A percentile compares a stretch with the other conserved stretches of the same genome.
These are phyloP conservation scores for Ustilago bromivora DNA, from an alignment of 1,284 basidiomycete genomes.

Conservation along the genomic window DNA sequence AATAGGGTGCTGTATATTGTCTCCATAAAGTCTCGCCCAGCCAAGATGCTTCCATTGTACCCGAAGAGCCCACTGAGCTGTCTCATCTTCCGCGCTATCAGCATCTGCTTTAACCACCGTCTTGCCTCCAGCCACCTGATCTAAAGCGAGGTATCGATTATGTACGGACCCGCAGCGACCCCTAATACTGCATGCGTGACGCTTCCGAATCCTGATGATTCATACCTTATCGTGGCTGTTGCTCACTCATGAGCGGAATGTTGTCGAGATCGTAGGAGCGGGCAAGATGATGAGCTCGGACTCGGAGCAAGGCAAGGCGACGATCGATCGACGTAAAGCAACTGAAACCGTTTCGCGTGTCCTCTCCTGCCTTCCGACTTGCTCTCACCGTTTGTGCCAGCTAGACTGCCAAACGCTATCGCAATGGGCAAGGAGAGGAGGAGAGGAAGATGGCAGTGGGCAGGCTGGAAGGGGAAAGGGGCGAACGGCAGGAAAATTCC, in stretches of 20 bases:
- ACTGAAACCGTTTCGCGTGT: background rate
- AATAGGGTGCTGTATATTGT: conserved; percentile 19
- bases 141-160: conserved; percentile 50
- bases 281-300: background rate
- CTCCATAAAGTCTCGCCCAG: too few species aligned
- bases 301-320: background rate
- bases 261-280: background rate
- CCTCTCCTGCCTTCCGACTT: background rate
- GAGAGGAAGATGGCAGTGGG: background rate
- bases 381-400: too few species aligned
- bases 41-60: conserved; percentile 61
- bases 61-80: conserved; percentile 38
- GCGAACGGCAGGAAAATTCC: conserved; percentile 15
- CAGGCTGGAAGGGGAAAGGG: background rate
- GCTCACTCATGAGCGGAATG: background rate
- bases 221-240: background rate
- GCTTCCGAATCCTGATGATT: background rate
- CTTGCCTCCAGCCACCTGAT: conserved; percentile 44
- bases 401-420: background rate
- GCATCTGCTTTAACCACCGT: conserved; percentile 54
- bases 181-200: background rate
- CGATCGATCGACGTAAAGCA: background rate
- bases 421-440: background rate
- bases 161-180: conserved; percentile 46
- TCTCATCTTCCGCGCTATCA: conserved; percentile 12